Evolutionary conservation across 2,329 filamentous ascomycete genomes (phyloP).

Genomic region (Chaetomiaceae sp.): DNA sequence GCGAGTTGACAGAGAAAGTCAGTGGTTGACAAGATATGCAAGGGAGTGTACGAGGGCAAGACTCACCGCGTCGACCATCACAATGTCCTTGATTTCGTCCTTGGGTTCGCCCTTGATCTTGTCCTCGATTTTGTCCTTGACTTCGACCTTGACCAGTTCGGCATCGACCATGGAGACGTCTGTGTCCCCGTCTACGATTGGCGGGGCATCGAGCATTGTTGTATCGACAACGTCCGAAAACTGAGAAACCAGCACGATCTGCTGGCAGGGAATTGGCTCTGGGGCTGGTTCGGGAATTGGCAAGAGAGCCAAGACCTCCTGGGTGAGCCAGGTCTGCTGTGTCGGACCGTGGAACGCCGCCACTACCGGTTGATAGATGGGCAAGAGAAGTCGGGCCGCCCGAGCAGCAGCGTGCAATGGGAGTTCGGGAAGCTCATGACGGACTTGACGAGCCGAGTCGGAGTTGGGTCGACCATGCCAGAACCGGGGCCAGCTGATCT

Average conservation of each 20-base stretch:
- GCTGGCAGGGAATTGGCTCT: background rate
- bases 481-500: no score
- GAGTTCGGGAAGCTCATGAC: background rate
- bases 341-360: background rate
- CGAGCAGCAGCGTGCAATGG: background rate
- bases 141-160: background rate
- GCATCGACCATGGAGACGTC: background rate
- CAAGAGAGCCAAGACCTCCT: constrained; percentile 2
- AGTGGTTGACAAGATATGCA: background rate
- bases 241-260: background rate
- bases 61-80: constrained; percentile 2
- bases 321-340: background rate
- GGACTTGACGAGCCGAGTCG: no score
- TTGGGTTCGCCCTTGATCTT: background rate
- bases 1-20: background rate
- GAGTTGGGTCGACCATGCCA: background rate
- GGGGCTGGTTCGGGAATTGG: constrained; percentile 3
- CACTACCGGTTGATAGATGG: background rate
- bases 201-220: constrained; percentile 2
- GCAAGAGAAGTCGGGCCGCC: background rate
- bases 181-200: background rate
- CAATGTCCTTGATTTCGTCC: background rate
- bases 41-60: background rate
- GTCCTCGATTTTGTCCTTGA: background rate
- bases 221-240: background rate